Evolutionary conservation across 352 stramenopile genomes (phyloP).

Genomic region (Sclerospora graminicola): DNA sequence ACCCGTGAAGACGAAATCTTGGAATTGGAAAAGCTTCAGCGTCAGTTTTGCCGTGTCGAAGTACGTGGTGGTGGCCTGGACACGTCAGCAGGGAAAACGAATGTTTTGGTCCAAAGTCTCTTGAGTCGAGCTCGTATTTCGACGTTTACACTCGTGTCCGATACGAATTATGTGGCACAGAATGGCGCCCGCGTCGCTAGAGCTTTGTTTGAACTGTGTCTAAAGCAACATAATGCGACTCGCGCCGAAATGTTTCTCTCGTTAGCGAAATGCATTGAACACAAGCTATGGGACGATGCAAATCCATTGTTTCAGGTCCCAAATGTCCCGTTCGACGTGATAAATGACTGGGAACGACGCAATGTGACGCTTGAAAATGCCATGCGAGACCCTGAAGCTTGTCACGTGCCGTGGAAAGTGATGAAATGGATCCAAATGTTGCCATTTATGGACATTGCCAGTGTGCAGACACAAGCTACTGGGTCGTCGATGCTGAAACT

Average conservation of each 20-base stretch:
- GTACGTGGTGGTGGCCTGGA: slow-evolving; percentile 88
- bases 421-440: slow-evolving; percentile 57
- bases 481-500: slow-evolving; percentile 92
- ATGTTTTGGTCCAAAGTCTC: slow-evolving; percentile 91
- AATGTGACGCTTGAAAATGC: too few species aligned
- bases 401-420: slow-evolving; percentile 44
- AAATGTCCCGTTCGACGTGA: slow-evolving; percentile 78
- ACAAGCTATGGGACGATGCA: slow-evolving; percentile 96
- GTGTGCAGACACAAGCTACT: slow-evolving; percentile 89
- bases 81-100: slow-evolving; percentile 91
- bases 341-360: slow-evolving; percentile 68
- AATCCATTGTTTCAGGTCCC: slow-evolving; percentile 91
- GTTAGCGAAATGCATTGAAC: slow-evolving; percentile 96
- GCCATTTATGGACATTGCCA: slow-evolving; percentile 57
- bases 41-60: slow-evolving; percentile 83
- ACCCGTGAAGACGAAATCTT: slow-evolving; percentile 92
- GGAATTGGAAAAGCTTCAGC: slow-evolving; percentile 89
- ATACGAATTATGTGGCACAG: slow-evolving; percentile 99
- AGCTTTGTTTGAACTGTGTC: slow-evolving; percentile 98
- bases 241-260: slow-evolving; percentile 91
- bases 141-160: slow-evolving; percentile 96
- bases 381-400: slow-evolving; percentile 28
- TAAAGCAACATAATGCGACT: slow-evolving; percentile 83
- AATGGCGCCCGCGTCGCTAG: slow-evolving; percentile 96
- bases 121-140: slow-evolving; percentile 73